A percentile compares a stretch with the other conserved stretches of the same genome.
These are phyloP conservation scores for Sclerotinia sclerotiorum DNA, from an alignment of 2,329 filamentous ascomycete genomes.

Conservation along the genomic window DNA sequence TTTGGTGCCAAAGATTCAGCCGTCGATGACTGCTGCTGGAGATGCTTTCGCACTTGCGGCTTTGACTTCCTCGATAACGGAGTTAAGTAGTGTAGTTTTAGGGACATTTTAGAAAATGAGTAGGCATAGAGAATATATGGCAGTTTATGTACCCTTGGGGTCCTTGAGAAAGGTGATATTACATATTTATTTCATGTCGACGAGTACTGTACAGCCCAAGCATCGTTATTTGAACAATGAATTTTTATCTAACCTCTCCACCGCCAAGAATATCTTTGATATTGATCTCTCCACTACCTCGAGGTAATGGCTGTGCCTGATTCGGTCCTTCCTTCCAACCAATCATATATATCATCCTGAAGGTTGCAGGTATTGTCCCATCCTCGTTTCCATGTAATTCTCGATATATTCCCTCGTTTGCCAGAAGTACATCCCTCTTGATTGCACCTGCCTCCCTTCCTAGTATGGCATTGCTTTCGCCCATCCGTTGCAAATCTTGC, in stretches of 20 bases:
- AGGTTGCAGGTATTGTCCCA: conserved; percentile 80
- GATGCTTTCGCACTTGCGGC: conserved; percentile 53
- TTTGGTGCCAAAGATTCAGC: conserved; percentile 59
- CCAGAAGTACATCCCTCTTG: conserved; percentile 78
- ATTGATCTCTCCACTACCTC: conserved; percentile 84
- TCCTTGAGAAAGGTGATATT: not conserved
- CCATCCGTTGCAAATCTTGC: conserved; percentile 94
- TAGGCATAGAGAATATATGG: not conserved
- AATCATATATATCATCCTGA: conserved; percentile 97
- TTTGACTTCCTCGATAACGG: conserved; percentile 45
- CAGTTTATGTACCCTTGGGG: not conserved
- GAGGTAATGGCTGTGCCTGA: conserved; percentile 75
- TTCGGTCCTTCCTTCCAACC: conserved; percentile 87
- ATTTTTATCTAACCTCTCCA: conserved; percentile 36
- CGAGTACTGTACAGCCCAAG: not conserved
- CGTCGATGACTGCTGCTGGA: conserved; percentile 54
- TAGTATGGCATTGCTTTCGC: conserved; percentile 85
- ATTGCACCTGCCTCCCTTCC: conserved; percentile 80
- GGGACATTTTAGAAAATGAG: not conserved
- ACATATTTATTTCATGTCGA: not conserved
- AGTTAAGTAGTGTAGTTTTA: not conserved
- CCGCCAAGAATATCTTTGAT: conserved; percentile 74
- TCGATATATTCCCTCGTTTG: conserved; percentile 84
- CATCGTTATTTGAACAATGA: not conserved
- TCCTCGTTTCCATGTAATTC: conserved; percentile 82